Base-by-base conservation (phyloP, 2,329 filamentous ascomycete species). In the Phyllosticta paracitricarpa region DNA sequence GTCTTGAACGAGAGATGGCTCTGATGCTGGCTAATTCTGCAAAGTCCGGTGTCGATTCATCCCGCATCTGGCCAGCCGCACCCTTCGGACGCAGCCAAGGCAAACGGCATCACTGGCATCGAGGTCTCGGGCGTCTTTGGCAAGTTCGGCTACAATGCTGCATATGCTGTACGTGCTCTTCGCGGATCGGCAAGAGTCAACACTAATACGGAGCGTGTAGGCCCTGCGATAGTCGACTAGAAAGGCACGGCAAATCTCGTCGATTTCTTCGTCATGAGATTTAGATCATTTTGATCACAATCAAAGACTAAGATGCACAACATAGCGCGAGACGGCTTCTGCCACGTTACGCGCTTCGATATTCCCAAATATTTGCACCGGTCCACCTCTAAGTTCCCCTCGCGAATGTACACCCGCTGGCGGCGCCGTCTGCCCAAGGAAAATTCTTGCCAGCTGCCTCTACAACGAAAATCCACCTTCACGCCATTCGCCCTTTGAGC, bases 1-100 rank as follows among this genome's bases (percentile, higher is more conserved):
- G 70, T 57, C 25, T 26, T 19, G 7, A n/a, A 54, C n/a, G 35
- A 58, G 17, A 14, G 61, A n/a, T 56, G 48, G 48, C 40, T 40
- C 51, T 14, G 26, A 6, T 4, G 9, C 2, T 35, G 14, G 25
- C 17, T 19, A 54, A n/a, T 12, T 33, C 6, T n/a, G 9, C 9
- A 9, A 3, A 54, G 55, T 14, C 52, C 53, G 24, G 3, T n/a
- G 8, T 28, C 33, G 3, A 28, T 30, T 25, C 26, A 14, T 22
- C 19, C 48, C 14, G 10, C 22, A 40, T 28, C 24, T 24, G 12
- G 9, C 51, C 26, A 54, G 3, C 22, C 17, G 30, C 40, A 48
- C 17, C 40, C 40, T 14, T 48, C 40, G 40, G 40, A 48, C 14
- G 19, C 12, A 26, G 5, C 33, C 6, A 28, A 33, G 5, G 9